Evolutionary conservation across 108 stramenopile species (phyloP).

Genomic region (Mediolabrus comicus): DNA sequence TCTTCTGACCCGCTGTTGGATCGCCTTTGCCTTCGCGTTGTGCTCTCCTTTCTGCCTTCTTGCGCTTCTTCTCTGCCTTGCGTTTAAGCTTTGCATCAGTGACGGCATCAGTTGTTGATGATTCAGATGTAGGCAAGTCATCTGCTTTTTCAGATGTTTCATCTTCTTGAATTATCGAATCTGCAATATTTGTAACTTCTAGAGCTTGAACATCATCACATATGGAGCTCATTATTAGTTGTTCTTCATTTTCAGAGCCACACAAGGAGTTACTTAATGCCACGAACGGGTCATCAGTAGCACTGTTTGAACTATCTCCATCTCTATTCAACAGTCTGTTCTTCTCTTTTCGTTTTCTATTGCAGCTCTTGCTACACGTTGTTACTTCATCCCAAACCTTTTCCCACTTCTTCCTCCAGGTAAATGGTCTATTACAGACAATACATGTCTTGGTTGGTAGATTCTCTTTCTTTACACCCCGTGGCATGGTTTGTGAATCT

Average conservation of each 20-base stretch:
- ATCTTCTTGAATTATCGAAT: not conserved
- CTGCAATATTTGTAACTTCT: not conserved
- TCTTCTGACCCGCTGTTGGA: conserved; percentile 64
- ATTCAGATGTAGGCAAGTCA: conserved; percentile 6
- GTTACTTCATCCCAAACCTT: conserved; percentile 83
- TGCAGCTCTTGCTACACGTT: conserved; percentile 75
- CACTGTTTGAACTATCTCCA: not conserved
- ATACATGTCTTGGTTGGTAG: conserved; percentile 54
- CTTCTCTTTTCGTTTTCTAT: conserved; percentile 42
- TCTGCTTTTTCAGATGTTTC: too few relatives aligned
- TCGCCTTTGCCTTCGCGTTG: conserved; percentile 63
- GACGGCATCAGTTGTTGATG: not conserved
- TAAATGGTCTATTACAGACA: conserved; percentile 53
- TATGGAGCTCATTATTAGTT: not conserved
- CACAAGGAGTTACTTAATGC: not conserved
- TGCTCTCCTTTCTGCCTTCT: conserved; percentile 66
- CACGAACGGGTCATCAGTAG: not conserved
- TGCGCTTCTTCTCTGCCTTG: conserved; percentile 64
- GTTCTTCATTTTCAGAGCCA: not conserved
- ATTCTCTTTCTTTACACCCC: conserved; percentile 52
- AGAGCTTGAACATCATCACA: not conserved
- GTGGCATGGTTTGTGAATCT: conserved; percentile 14
- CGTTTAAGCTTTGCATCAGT: conserved; percentile 44
- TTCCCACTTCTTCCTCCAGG: conserved; percentile 90
- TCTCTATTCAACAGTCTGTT: not conserved